Base-by-base conservation (phyloP, 345 rosid genomes). In the Jatropha curcas region DNA sequence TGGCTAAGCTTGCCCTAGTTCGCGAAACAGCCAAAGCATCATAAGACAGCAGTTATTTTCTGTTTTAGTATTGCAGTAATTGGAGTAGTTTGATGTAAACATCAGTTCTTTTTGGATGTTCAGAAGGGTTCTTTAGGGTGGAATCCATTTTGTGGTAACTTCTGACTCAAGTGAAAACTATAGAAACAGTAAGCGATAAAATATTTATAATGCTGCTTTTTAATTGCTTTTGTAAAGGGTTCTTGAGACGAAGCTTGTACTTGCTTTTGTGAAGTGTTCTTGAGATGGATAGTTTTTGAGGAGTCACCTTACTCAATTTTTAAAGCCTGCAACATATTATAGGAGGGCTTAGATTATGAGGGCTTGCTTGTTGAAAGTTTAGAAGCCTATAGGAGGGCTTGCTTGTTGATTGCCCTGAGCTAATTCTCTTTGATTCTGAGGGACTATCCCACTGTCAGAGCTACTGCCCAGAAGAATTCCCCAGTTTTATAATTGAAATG, bases 1-100 rank as follows among this genome's bases (percentile, higher is more conserved):
- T 95, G 52, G 96, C 98, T 28, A 95, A 95, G 86, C 81, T 95
- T 60, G 86, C 98, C 22, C 52, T 84, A 25, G 97, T 78, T 73
- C 82, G 96, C 39, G 87, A 92, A 76, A 88, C 90, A 31, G 97
- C 98, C 20, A 92, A 87, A 83, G 92, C 96, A 74, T 77, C 83
- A 31, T 90, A 86, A 77, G 56, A 59, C 61, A 25, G 33, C n/a
- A 60, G 67, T 22, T 37, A 51, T 46, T 51, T 24, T 41, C 55
- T 24, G 53, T 28, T 35, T 22, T 7, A 14, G 24, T 56, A 31
- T 30, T n/a, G 35, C 9, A 37, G 14, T 24, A 19, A 6, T 3
- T 14, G 13, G 51, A 17, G 6, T 28, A 12, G 39, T 9, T n/a
- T 41, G 39, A n/a, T 24, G 59, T 14, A 27, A 9, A 37, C 41